Conservation (phyloP, 345 rosid genomes). For the Carallia pectinifolia region DNA sequence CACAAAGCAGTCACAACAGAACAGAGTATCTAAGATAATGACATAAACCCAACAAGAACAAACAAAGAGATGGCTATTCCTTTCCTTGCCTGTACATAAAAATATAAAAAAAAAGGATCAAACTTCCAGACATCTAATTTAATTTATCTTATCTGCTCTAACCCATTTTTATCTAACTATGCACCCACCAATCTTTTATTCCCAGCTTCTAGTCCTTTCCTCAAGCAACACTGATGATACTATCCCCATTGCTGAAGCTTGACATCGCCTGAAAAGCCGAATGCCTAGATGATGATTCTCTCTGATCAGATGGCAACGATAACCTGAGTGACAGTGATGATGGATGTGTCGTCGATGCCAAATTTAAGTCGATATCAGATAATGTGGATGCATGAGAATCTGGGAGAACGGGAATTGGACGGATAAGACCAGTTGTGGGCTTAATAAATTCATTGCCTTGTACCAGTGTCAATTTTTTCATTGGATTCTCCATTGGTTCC, state of each 20-base stretch:
- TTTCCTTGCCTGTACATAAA: slow-evolving; percentile 51
- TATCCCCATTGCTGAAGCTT: slow-evolving; percentile 57
- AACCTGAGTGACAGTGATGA: slow-evolving; percentile 57
- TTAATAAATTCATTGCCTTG: slow-evolving; percentile 20
- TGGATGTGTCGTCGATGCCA: slow-evolving; percentile 27
- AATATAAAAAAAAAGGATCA: slow-evolving; percentile 13
- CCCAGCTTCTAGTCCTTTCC: background rate
- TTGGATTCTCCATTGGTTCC: slow-evolving; percentile 32
- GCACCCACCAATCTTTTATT: background rate
- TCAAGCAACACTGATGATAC: slow-evolving; percentile 66
- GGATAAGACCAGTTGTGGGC: slow-evolving; percentile 28
- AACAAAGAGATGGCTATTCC: slow-evolving; percentile 11
- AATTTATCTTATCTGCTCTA: slow-evolving; percentile 27
- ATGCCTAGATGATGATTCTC: slow-evolving; percentile 41
- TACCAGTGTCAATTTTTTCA: slow-evolving; percentile 27
- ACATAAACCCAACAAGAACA: slow-evolving; percentile 10
- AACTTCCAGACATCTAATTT: slow-evolving; percentile 24
- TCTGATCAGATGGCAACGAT: slow-evolving; percentile 45
- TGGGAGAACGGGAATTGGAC: slow-evolving; percentile 29
- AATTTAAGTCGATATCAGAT: slow-evolving; percentile 39
- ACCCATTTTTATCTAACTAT: slow-evolving; percentile 27
- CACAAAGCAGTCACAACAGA: slow-evolving; percentile 20
- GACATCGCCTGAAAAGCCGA: slow-evolving; percentile 48
- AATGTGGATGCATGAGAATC: slow-evolving; percentile 21
- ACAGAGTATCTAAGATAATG: slow-evolving; percentile 11